These are phyloP conservation scores for Tricholoma flavovirens DNA, from an alignment of 768 basidiomycete genomes.

Conservation along the genomic window DNA sequence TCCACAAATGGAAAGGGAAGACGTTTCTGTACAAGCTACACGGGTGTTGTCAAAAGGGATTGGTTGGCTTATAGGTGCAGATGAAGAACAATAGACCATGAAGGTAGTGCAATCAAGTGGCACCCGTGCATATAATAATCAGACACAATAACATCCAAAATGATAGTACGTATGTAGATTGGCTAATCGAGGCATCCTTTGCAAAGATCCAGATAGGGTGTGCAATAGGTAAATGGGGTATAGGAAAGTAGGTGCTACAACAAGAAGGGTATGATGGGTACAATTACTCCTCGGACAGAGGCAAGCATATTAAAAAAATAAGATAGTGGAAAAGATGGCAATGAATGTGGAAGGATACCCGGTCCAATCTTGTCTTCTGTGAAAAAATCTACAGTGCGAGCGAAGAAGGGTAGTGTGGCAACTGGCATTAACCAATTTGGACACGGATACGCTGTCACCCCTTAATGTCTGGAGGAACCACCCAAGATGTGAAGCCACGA, in stretches of 20 bases:
- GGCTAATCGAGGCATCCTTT: neutral
- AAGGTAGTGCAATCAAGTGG: no score
- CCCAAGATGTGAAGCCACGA: neutral
- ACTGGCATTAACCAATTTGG: neutral
- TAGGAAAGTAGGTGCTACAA: neutral
- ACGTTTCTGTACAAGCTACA: constrained; percentile 70
- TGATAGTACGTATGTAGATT: neutral
- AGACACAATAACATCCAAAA: neutral
- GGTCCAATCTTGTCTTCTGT: neutral
- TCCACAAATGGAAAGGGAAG: constrained; percentile 44
- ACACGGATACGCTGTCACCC: neutral
- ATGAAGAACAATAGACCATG: constrained; percentile 35
- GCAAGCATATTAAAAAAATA: constrained; percentile 10
- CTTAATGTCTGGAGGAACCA: neutral
- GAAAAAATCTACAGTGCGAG: constrained; percentile 2
- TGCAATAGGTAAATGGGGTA: neutral
- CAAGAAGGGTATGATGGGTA: neutral
- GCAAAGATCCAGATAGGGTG: constrained; percentile 1
- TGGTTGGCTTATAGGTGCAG: constrained; percentile 93
- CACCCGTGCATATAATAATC: neutral
- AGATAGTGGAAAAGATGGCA: constrained; percentile 11
- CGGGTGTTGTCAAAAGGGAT: constrained; percentile 84
- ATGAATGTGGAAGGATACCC: constrained; percentile 11
- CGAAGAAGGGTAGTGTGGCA: neutral
- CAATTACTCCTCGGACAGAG: constrained; percentile 3